These are phyloP conservation scores for Puccinia hordei DNA, from an alignment of 1,284 basidiomycete genomes.

Conservation along the genomic window DNA sequence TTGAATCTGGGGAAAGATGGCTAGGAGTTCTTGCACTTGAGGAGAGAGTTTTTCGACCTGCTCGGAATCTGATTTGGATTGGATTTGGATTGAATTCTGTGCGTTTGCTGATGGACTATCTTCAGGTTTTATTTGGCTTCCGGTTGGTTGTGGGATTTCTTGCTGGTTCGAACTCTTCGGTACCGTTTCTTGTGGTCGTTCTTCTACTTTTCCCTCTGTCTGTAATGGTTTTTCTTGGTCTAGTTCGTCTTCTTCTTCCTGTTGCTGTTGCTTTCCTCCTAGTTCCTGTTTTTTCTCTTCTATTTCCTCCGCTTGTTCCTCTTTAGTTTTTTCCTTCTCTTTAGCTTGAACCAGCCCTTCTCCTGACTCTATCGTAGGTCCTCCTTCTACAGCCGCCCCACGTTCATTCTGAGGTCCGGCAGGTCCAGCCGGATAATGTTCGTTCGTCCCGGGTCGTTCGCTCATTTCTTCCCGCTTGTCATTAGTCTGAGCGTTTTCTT, in stretches of 20 bases:
- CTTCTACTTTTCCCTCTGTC: not conserved
- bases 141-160: not conserved
- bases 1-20: conserved; percentile 49
- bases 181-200: not conserved
- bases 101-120: not conserved
- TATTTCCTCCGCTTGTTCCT: not conserved
- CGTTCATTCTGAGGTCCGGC: not conserved
- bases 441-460: not conserved
- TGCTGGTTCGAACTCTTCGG: not conserved
- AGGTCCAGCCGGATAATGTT: not conserved
- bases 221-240: not conserved
- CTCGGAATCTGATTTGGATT: not conserved
- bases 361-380: not conserved
- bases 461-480: too few species aligned
- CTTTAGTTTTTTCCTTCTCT: not conserved
- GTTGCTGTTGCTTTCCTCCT: not conserved
- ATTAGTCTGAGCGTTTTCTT: not conserved
- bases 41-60: conserved; percentile 15
- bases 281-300: not conserved
- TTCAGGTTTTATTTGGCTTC: not conserved
- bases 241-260: not conserved
- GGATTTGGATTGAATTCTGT: not conserved
- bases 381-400: not conserved
- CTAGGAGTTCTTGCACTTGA: conserved; percentile 26
- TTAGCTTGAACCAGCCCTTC: not conserved